These are phyloP conservation scores for Cystobasidiaceae sp. DNA, from an alignment of 1,284 basidiomycete genomes.

Conservation along the genomic window DNA sequence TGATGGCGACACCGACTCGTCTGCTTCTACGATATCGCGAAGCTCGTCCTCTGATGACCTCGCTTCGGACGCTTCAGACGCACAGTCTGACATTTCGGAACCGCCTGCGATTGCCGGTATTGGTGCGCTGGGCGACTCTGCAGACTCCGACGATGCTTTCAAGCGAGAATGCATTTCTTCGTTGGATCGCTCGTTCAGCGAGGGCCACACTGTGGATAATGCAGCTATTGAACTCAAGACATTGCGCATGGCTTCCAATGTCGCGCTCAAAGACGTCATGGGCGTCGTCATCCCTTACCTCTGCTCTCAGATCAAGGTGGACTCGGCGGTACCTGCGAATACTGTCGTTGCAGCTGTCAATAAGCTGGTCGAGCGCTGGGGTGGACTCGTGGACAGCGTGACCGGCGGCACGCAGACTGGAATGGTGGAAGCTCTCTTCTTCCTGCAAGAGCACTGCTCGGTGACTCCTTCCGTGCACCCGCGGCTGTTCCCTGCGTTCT, in stretches of 20 bases:
- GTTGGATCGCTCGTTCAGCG: constrained; percentile 80
- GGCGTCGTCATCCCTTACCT: constrained; percentile 70
- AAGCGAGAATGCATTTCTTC: constrained; percentile 68
- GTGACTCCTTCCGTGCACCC: constrained; percentile 23
- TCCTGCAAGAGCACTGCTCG: constrained; percentile 44
- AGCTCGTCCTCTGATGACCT: constrained; percentile 39
- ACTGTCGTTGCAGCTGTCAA: constrained; percentile 38
- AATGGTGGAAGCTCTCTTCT: constrained; percentile 43
- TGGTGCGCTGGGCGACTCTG: constrained; percentile 29
- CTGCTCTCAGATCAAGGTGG: constrained; percentile 57
- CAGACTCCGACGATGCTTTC: constrained; percentile 50
- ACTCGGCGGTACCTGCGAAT: constrained; percentile 32
- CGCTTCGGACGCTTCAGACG: constrained; percentile 28
- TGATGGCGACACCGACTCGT: constrained; percentile 41
- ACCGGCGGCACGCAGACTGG: constrained; percentile 46
- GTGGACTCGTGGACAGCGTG: constrained; percentile 45
- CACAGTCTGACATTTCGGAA: constrained; percentile 20
- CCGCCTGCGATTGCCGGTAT: constrained; percentile 38
- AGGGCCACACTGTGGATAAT: constrained; percentile 83
- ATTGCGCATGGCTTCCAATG: constrained; percentile 87
- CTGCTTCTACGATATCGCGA: constrained; percentile 39
- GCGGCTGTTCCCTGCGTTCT: constrained; percentile 46
- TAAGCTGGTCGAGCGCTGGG: constrained; percentile 47
- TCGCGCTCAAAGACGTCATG: constrained; percentile 67
- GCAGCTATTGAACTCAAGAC: constrained; percentile 89